Evolutionary conservation across 305 asterid species (phyloP), one percentile per base, ranked within the genome.

Genomic region (Lippia alba): DNA sequence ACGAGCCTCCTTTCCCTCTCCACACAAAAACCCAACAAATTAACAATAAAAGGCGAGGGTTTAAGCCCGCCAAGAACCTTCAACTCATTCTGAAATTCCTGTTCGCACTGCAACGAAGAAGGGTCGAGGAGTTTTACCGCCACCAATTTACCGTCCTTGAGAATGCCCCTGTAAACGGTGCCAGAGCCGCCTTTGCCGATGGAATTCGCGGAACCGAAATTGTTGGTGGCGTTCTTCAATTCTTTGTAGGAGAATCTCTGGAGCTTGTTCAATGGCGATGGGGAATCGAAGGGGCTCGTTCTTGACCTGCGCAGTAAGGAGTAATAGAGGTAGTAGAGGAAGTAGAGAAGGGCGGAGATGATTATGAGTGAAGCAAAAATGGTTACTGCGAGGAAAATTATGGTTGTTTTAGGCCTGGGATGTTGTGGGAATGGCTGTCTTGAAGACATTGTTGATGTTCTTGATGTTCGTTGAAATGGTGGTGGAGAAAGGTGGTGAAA

Each of bases 121-220:
- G 92, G 76, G 75, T 89, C 92, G n/a, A 91, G 89, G 59, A 83
- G 74, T 70, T 94, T 94, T 0, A 94, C 89, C 58, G 97, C 99
- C 1, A 91, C 96, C 39, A 84, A 34, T 70, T 85, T 94, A 34
- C 99, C 97, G 77, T 89, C 89, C 66, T 71, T 86, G 17, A 94
- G 72, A 70, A 81, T 84, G 50, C 97, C 99, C 55, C 86, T 82
- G 77, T 71, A 94, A 67, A 94, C 99, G 55, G 88, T 72, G 56
- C 97, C 96, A 3, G 97, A 94, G 68, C 99, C 97, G 30, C 99
- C 99, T 78, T 88, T 94, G 2, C 99, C 99, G 9, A 91, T 86
- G 45, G 83, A 80, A 62, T 85, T 88, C 0, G 90, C 73, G 53
- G 72, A 78, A 68, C 84, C 81, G 85, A 94, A 94, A 20, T 81